Evolutionary conservation across 768 basidiomycete genomes (phyloP), one percentile per base, ranked within the genome.

Genomic region (Zangia roseola): DNA sequence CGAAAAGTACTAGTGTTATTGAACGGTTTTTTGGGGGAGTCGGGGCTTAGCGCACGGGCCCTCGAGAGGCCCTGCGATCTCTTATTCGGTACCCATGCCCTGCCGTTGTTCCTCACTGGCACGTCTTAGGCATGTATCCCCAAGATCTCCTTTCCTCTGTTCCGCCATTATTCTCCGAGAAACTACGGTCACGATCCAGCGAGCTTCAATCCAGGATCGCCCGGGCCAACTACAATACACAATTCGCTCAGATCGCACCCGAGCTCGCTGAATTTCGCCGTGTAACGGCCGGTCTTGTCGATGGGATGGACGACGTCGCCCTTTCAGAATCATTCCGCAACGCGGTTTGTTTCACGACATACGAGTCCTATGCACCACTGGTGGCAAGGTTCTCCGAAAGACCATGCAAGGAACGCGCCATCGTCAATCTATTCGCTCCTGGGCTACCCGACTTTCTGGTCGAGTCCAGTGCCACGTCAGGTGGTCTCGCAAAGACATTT

Each of bases 381-480:
- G 6, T 59, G 9, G 30, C 55, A 10, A 45, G 26, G 30, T 41
- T 51, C 36, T 39, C 30, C 2, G 40, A 58, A 9, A 47, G 20
- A 21, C 49, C 55, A 2, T 52, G 45, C 16, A 52, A 30, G 39
- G 41, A 26, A 6, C 38, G 28, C 9, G 41, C 17, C 5, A 10
- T 60, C 17, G 23, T 31, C 20, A 16, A 62, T 25, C 23, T 57
- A 7, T 44, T 60, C 28, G 43, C 58, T 1, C 58, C 55, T 0
- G 61, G 60, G 25, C 6, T 61, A 1, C 61, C 60, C n/a, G 54
- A 60, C 33, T 60, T 17, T 23, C 43, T 62, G 3, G 37, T 17
- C 8, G 20, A n/a, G 19, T 63, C 60, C 19, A 54, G 51, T 6
- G 53, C 54, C 10, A 63, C 57, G 17, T 62, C 61, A 4, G 49